Percentiles rank a stretch among this genome's conserved stretches.
Conservation (phyloP, 345 rosid genomes). For the Ceriops zippeliana region DNA sequence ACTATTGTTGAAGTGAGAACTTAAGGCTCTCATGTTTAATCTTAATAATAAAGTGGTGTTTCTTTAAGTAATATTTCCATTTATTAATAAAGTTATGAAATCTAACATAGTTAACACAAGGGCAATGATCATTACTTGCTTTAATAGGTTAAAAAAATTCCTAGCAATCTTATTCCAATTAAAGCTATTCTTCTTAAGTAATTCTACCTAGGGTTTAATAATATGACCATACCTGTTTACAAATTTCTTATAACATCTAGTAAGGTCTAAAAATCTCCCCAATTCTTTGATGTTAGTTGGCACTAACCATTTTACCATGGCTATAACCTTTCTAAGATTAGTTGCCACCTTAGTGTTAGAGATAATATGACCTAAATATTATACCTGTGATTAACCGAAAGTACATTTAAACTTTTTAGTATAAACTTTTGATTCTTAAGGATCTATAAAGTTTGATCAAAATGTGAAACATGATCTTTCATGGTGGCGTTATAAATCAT, state of each 20-base stretch:
- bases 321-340: background rate
- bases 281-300: background rate
- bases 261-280: background rate
- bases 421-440: background rate
- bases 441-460: no score
- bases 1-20: no score
- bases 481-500: no score
- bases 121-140: background rate
- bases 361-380: background rate
- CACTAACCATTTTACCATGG: background rate
- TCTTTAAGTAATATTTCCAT: no score
- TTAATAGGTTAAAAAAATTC: no score
- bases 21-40: background rate
- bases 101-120: background rate
- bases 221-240: background rate
- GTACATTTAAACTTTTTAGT: background rate
- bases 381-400: background rate
- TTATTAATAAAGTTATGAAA: no score
- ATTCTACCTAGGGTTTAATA: background rate
- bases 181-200: background rate
- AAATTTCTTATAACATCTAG: background rate
- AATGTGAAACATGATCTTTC: background rate
- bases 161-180: background rate
- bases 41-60: background rate
- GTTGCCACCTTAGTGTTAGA: background rate